Evolutionary conservation across 2,329 filamentous ascomycete species (phyloP), one percentile per base, ranked within the genome.

Genomic region (Furcasterigmium furcatum): DNA sequence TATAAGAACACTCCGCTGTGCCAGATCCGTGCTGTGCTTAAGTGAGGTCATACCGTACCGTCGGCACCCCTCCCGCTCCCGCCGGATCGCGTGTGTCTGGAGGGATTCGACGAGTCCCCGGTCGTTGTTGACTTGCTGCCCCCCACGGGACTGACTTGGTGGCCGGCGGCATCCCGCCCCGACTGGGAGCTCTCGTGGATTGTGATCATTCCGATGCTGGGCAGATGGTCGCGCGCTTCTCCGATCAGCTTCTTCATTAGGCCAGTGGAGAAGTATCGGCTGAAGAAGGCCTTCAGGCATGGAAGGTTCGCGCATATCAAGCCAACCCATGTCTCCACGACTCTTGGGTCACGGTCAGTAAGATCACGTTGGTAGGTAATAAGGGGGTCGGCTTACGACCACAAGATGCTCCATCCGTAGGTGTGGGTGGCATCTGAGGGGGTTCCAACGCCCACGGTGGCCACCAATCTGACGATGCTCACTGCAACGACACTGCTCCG

Each of bases 381-480:
- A 13, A 5, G 1, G 12, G 13, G n/a, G 19, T 24, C 10, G 13
- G 24, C 36, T 39, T n/a, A 39, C 36, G 36, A 39, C 36, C 36
- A 24, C 10, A 39, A 12, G 19, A 39, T 39, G 12, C 19, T 39
- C 36, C 12, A 22, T 6, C 36, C 36, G 21, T 14, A 39, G 7
- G 36, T 8, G 20, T 22, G 20, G 9, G 36, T 39, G 13, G 36
- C 19, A n/a, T 39, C 36, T n/a, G 10, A 5, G 4, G 36, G 36
- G 9, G 16, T 4, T 5, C 36, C 20, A n/a, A 39, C 24, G 12
- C 24, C 19, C 19, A 39, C 12, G n/a, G 36, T 51, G 41, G 46
- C 44, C 5, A 49, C 43, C 46, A 51, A 24, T 10, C 49, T 46
- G 18, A 46, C 44, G 22, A 51, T 46, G 12, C 49, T 51, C 3